phyloP scores from a whole-genome alignment of 2,329 filamentous ascomycete species.

The Aspergillus aculeatinus region DNA sequence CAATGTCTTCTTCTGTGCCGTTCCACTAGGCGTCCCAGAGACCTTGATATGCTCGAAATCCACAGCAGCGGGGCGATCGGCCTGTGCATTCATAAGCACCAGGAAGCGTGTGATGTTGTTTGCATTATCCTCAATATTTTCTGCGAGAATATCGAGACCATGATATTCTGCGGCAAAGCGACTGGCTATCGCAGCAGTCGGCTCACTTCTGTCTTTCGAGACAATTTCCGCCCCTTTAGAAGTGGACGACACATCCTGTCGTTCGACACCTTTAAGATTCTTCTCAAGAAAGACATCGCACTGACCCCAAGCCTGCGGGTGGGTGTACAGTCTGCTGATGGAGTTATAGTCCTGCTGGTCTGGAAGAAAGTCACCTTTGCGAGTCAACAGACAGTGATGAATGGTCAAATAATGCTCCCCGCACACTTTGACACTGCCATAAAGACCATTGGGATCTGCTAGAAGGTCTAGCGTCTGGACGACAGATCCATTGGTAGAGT shows the following conservation, averaged over 20 bases:
- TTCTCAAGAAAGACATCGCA: constrained; percentile 72
- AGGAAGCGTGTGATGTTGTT: constrained; percentile 51
- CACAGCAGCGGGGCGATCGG: constrained; percentile 25
- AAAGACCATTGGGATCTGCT: constrained; percentile 66
- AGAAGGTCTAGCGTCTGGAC: constrained; percentile 87
- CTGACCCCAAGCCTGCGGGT: constrained; percentile 94
- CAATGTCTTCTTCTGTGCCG: constrained; percentile 57
- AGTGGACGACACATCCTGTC: constrained; percentile 81
- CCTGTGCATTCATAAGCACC: constrained; percentile 40
- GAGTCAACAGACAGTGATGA: constrained; percentile 77
- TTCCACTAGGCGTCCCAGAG: constrained; percentile 2
- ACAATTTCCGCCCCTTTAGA: constrained; percentile 79
- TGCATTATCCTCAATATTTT: constrained; percentile 49
- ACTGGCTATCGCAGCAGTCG: constrained; percentile 75
- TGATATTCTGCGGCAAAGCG: constrained; percentile 68
- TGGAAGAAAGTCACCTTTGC: constrained; percentile 25
- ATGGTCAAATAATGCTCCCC: constrained; percentile 85
- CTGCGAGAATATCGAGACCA: constrained; percentile 64
- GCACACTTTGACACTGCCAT: constrained; percentile 70
- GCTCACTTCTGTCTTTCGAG: constrained; percentile 56
- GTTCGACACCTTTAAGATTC: constrained; percentile 71
- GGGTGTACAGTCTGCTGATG: constrained; percentile 79
- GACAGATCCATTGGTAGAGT: constrained; percentile 91
- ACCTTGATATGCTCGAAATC: constrained; percentile 19
- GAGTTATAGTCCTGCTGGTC: constrained; percentile 49